phyloP scores from a whole-genome alignment of 805 yeast genomes.

The Saccharomycopsis capsularis region DNA sequence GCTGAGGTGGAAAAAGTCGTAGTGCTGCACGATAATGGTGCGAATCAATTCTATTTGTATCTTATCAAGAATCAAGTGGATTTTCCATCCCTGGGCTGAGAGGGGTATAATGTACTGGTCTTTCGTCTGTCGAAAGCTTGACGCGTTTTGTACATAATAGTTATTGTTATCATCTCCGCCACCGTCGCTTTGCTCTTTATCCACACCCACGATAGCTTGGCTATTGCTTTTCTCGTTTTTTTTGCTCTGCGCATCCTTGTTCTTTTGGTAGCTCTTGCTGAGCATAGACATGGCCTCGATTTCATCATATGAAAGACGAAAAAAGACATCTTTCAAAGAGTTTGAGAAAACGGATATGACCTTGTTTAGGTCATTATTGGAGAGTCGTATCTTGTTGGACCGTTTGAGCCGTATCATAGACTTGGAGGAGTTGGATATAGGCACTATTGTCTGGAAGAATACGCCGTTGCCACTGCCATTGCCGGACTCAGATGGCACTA shows the following conservation, averaged over 20 bases:
- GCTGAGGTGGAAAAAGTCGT: no score
- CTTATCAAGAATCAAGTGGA: slow-evolving; percentile 13
- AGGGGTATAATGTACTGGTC: slow-evolving; percentile 7
- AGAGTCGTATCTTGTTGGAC: slow-evolving; percentile 11
- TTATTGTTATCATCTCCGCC: not conserved
- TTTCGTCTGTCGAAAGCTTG: slow-evolving; percentile 1
- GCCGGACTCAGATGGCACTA: not conserved
- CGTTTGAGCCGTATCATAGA: slow-evolving; percentile 10
- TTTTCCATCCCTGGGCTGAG: slow-evolving; percentile 11
- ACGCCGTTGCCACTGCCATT: not conserved
- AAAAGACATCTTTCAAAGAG: slow-evolving; percentile 6
- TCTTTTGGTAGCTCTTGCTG: not conserved
- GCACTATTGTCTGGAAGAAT: slow-evolving; percentile 15
- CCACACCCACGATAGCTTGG: not conserved
- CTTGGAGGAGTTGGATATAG: slow-evolving; percentile 5
- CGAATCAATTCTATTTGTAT: slow-evolving; percentile 7
- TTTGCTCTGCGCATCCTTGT: not conserved
- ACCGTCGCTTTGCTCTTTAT: not conserved
- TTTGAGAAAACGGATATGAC: slow-evolving; percentile 6
- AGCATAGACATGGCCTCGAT: slow-evolving; percentile 6
- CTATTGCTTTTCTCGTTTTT: no score
- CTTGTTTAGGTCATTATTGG: slow-evolving; percentile 8
- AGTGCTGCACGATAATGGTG: not conserved
- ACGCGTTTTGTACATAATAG: slow-evolving; percentile 1
- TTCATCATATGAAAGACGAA: slow-evolving; percentile 1